Conservation (phyloP, 129 eudicot genomes). For the Kitagawia praeruptora region DNA sequence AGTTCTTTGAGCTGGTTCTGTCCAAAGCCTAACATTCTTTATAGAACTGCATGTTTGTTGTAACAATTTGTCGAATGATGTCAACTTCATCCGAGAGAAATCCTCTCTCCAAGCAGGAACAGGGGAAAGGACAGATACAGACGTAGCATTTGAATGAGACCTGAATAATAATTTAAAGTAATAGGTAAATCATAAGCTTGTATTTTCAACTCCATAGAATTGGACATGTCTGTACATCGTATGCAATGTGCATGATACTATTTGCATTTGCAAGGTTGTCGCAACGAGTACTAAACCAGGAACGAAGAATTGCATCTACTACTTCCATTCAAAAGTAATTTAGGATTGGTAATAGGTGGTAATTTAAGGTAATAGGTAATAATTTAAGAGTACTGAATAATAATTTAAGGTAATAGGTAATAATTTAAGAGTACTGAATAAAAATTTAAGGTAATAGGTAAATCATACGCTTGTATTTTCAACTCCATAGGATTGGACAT, state of each 20-base stretch:
- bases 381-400: too few relatives aligned
- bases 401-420: too few relatives aligned
- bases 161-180: slow-evolving; percentile 21
- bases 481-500: background rate
- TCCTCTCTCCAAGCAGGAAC: slow-evolving; percentile 87
- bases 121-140: slow-evolving; percentile 46
- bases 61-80: slow-evolving; percentile 76
- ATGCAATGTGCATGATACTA: background rate
- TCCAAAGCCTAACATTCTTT: slow-evolving; percentile 67
- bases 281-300: background rate
- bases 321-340: too few relatives aligned
- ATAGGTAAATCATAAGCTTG: background rate
- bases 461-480: background rate
- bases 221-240: background rate
- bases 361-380: too few relatives aligned
- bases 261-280: background rate
- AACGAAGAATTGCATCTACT: background rate
- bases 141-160: slow-evolving; percentile 39
- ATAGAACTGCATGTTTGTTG: slow-evolving; percentile 72
- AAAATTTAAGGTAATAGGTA: background rate
- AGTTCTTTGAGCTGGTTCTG: slow-evolving; percentile 65
- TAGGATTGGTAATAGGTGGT: too few relatives aligned
- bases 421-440: slow-evolving; percentile 22
- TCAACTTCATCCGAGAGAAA: slow-evolving; percentile 67
- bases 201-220: background rate